Evolutionary conservation across 495 filamentous ascomycete genomes (phyloP).

Genomic region (Penicillium roqueforti): DNA sequence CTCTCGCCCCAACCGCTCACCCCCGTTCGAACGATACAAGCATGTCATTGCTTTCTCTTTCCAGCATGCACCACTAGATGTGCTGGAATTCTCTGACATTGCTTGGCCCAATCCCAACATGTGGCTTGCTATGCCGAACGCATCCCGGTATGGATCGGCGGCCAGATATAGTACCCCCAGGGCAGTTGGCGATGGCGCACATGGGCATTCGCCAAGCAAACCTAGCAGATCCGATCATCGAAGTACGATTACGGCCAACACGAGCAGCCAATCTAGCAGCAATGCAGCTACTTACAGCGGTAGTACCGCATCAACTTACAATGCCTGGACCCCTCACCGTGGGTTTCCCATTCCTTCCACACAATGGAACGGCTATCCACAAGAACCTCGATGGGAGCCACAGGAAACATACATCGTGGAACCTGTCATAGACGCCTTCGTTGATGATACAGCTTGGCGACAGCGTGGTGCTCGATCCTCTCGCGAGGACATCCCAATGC

Average conservation of each 20-base stretch:
- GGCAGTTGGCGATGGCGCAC: conserved; percentile 35
- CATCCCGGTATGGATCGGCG: conserved; percentile 33
- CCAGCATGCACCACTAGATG: conserved; percentile 79
- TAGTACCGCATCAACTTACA: conserved; percentile 11
- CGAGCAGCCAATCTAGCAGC: conserved; percentile 17
- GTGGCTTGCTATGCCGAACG: conserved; percentile 53
- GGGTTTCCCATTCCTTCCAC: conserved; percentile 21
- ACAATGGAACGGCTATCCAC: conserved; percentile 8
- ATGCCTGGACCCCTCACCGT: conserved; percentile 25
- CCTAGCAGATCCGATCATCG: conserved; percentile 13
- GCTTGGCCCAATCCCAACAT: conserved; percentile 77
- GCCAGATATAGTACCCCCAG: conserved; percentile 19
- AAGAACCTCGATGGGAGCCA: conserved; percentile 12
- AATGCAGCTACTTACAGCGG: conserved; percentile 7
- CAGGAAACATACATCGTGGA: conserved; percentile 33
- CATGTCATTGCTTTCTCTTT: conserved; percentile 79
- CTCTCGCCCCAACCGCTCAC: conserved; percentile 37
- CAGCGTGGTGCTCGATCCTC: conserved; percentile 41
- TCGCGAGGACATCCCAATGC: conserved; percentile 51
- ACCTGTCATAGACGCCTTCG: conserved; percentile 26
- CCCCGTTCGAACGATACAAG: conserved; percentile 64
- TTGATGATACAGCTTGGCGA: conserved; percentile 29
- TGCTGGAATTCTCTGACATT: conserved; percentile 72
- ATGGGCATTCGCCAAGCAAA: conserved; percentile 50
- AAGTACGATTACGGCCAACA: conserved; percentile 1